Evolutionary conservation across 148 eudicot genomes (phyloP), one percentile per base, ranked within the genome.

Genomic region (Rhododendron henanense): DNA sequence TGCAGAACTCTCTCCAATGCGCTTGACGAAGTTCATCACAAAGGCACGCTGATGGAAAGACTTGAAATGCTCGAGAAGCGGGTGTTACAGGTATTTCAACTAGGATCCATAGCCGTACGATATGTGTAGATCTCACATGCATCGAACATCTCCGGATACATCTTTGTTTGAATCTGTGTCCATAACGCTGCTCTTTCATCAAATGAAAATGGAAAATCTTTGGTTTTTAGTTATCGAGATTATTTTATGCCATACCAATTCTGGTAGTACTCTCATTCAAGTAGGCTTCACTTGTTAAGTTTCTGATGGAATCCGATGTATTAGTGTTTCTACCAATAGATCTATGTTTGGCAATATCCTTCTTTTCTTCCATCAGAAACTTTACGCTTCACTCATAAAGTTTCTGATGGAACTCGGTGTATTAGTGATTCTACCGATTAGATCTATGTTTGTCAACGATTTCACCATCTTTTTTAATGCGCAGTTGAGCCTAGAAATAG

Each of bases 21-120:
- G 19, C 87, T 92, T 37, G 88, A 89, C 37, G 91, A 92, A 90
- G 92, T 89, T 83, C 87, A 87, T 45, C 89, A 88, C 78, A 92
- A 92, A 78, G 93, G 93, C 83, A 89, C 92, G 0, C 90, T 92
- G 15, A 44, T 89, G 41, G 90, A 89, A 15, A 37, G 92, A 1
- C 86, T 92, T 14, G 74, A 87, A 18, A 77, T 79, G 78, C 93
- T 92, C 14, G 92, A 92, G 85, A 90, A 88, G 21, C 88, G 92
- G 6, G 90, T 90, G 1, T 83, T 92, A 28, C 87, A 90, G 93
- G 92, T 92, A 69, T 28, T 65, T 63, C 71, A 65, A 65, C 31
- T 65, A 65, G 31, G 71, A 65, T 65, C 71, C 1, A 65, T 2
- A 21, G 71, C 33, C 10, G 0, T n/a, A 23, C 0, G 1, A 21